Percentiles rank a stretch among this genome's conserved stretches.
phyloP scores from a whole-genome alignment of 306 rosid genomes.

The Lotus japonicus region DNA sequence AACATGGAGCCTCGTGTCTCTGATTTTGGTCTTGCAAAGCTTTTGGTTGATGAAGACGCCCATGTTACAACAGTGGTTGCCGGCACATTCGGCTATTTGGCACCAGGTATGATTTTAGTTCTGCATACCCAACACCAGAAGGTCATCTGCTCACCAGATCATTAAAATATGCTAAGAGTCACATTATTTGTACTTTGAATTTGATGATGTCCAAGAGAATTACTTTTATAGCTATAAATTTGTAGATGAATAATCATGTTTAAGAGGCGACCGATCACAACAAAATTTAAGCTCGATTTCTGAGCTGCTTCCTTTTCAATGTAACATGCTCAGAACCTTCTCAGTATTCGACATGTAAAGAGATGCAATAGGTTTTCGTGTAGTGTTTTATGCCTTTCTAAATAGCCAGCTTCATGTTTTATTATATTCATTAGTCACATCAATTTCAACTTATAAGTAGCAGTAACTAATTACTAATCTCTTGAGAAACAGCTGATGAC shows the following conservation, averaged over 20 bases:
- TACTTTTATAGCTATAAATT: neutral
- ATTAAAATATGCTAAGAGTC: neutral
- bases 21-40: slow-evolving; percentile 88
- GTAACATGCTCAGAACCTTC: too few relatives aligned
- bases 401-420: neutral
- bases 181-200: neutral
- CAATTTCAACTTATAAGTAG: neutral
- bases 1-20: slow-evolving; percentile 78
- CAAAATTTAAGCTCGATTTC: too few relatives aligned
- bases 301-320: too few relatives aligned
- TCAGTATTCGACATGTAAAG: too few relatives aligned
- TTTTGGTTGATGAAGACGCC: slow-evolving; percentile 78
- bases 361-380: neutral
- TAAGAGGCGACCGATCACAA: too few relatives aligned
- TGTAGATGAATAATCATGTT: too few relatives aligned
- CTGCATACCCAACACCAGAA: neutral
- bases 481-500: neutral
- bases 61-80: slow-evolving; percentile 93
- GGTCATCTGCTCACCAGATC: neutral
- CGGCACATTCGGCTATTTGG: slow-evolving; percentile 87
- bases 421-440: neutral
- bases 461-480: too few relatives aligned
- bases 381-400: neutral
- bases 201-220: neutral
- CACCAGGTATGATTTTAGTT: slow-evolving; percentile 59